Percentiles rank a stretch among this genome's conserved stretches.
These are phyloP conservation scores for Cryptococcus hybrid DNA, from an alignment of 1,284 basidiomycete genomes.

Conservation along the genomic window DNA sequence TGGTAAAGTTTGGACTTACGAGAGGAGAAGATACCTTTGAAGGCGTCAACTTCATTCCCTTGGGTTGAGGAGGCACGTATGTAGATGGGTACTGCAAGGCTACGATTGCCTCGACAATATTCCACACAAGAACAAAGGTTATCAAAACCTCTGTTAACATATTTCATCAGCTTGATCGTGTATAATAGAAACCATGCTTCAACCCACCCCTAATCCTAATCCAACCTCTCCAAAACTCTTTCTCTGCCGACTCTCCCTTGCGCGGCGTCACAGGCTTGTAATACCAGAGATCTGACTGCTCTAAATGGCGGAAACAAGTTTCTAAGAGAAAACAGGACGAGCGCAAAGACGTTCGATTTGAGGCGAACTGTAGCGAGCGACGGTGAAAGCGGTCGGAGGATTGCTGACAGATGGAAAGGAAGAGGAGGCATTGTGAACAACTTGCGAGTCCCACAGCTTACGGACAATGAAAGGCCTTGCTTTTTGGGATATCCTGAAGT, in stretches of 20 bases:
- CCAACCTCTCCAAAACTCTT: constrained; percentile 16
- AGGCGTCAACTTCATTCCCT: constrained; percentile 20
- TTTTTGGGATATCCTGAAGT: neutral
- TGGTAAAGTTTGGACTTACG: constrained; percentile 18
- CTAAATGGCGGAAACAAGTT: constrained; percentile 37
- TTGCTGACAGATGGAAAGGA: constrained; percentile 10
- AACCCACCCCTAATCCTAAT: constrained; percentile 15
- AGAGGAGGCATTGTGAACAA: constrained; percentile 1
- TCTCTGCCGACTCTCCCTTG: constrained; percentile 16
- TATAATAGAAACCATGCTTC: neutral
- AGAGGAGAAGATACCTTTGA: constrained; percentile 35
- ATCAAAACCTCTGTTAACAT: constrained; percentile 24
- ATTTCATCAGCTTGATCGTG: too few relatives aligned
- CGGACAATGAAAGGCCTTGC: neutral
- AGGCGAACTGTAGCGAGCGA: constrained; percentile 30
- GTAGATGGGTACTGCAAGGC: constrained; percentile 28
- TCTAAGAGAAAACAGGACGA: constrained; percentile 23
- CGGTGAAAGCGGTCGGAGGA: constrained; percentile 23
- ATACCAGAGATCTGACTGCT: constrained; percentile 18
- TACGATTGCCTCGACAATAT: constrained; percentile 32
- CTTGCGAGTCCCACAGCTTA: too few relatives aligned
- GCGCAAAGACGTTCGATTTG: constrained; percentile 36
- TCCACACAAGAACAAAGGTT: constrained; percentile 21
- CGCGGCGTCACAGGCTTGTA: constrained; percentile 19
- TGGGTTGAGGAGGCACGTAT: constrained; percentile 14